phyloP scores from a whole-genome alignment of 2,329 filamentous ascomycete genomes.

The Xylaria digitata region DNA sequence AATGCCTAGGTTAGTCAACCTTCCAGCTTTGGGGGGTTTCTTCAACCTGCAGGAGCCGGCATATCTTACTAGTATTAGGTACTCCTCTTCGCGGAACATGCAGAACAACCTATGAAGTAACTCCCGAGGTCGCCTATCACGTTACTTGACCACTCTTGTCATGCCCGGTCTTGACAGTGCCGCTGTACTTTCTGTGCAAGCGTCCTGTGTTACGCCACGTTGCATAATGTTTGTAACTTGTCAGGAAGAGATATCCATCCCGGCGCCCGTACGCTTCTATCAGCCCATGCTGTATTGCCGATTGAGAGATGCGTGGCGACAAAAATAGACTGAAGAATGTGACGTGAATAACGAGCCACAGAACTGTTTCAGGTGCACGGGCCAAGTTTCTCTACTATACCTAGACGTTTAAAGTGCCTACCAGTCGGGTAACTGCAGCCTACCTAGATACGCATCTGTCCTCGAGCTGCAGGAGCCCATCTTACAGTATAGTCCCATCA shows the following conservation, averaged over 20 bases:
- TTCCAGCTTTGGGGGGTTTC: constrained; percentile 13
- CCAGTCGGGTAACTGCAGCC: constrained; percentile 36
- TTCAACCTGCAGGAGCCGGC: constrained; percentile 33
- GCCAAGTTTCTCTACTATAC: constrained; percentile 24
- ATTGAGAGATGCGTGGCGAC: constrained; percentile 22
- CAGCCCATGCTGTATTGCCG: constrained; percentile 4
- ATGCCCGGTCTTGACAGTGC: constrained; percentile 9
- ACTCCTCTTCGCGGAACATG: constrained; percentile 21
- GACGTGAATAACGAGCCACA: constrained; percentile 27
- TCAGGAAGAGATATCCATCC: constrained; percentile 14
- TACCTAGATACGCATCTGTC: constrained; percentile 29
- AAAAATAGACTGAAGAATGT: constrained; percentile 32
- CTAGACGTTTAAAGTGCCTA: constrained; percentile 25
- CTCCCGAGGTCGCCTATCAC: constrained; percentile 21
- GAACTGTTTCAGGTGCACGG: constrained; percentile 37
- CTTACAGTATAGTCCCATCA: constrained; percentile 38
- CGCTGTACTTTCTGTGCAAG: constrained; percentile 6
- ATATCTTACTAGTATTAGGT: constrained; percentile 28
- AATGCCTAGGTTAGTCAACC: constrained; percentile 10
- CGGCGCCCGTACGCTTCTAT: constrained; percentile 18
- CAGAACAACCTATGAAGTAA: constrained; percentile 26
- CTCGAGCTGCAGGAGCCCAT: constrained; percentile 36
- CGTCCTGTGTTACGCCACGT: constrained; percentile 25
- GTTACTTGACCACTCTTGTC: constrained; percentile 12
- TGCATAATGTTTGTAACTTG: constrained; percentile 34